These are phyloP conservation scores for Boletus vinaceobasis DNA, from an alignment of 768 basidiomycete species.

Conservation along the genomic window DNA sequence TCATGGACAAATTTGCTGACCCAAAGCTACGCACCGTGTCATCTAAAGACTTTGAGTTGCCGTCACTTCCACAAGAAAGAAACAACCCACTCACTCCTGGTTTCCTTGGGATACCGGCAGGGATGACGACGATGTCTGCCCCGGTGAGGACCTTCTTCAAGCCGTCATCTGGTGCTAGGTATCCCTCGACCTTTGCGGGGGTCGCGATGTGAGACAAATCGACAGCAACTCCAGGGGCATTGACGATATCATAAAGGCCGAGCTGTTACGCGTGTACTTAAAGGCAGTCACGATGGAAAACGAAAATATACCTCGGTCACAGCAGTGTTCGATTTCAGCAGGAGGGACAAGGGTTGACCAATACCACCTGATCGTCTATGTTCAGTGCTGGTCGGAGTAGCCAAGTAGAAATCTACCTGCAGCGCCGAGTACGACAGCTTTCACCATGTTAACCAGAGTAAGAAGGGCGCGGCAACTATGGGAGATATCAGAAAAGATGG, in stretches of 20 bases:
- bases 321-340: conserved; percentile 82
- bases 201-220: conserved; percentile 95
- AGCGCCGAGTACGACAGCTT: conserved; percentile 96
- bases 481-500: not conserved
- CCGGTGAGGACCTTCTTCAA: conserved; percentile 79
- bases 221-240: conserved; percentile 94
- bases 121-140: conserved; percentile 90
- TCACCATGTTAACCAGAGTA: conserved; percentile 34
- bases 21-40: conserved; percentile 40
- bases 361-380: conserved; percentile 70
- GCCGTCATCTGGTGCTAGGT: conserved; percentile 73
- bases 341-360: conserved; percentile 91
- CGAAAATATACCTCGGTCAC: conserved; percentile 61
- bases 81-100: conserved; percentile 63
- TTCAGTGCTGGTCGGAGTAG: conserved; percentile 2
- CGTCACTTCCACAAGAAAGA: not conserved
- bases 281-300: not conserved
- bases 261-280: conserved; percentile 46
- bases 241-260: conserved; percentile 92
- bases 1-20: not conserved
- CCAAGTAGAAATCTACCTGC: conserved; percentile 52
- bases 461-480: not conserved
- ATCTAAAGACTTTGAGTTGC: conserved; percentile 34
- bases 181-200: conserved; percentile 80
- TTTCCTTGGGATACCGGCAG: conserved; percentile 95